Base-by-base conservation (phyloP, 495 filamentous ascomycete species). In the Jackrogersella minutella region DNA sequence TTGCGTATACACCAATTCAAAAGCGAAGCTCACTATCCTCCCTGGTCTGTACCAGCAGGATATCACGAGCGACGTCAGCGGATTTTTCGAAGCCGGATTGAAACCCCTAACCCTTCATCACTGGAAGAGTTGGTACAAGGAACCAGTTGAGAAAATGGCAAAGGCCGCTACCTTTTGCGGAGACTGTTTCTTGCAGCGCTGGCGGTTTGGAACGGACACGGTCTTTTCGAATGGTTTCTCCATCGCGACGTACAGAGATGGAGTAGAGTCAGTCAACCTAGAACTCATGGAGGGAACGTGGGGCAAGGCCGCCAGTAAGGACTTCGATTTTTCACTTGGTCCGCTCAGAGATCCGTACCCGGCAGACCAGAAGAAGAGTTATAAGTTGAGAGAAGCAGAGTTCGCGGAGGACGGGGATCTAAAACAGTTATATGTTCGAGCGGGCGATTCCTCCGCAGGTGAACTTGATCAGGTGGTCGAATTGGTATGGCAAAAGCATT, bases 11-110 rank as follows among this genome's bases (percentile, higher is more conserved):
- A 65, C 77, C 5, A 81, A 84, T 64, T 84, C 82, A 3, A 78
- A 82, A 17, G 84, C 85, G 5, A 78, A 79, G 39, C 79, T 91
- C 17, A 86, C 85, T 5, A 73, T 85, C 33, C 80, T 88, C 69
- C 81, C 79, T 5, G 86, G 84, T 3, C 80, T 91, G 21, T 82
- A 84, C 73, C 87, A 89, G 78, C 84, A 88, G 73, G 87, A 91
- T 66, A 77, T 90, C 66, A 77, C 74, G 37, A 82, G 82, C 14
- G 87, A 89, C 31, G 76, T 83, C 2, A 84, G 86, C 14, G 87
- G 88, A 46, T 81, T 89, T 24, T 90, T 84, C 68, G 88, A 91
- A 72, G 83, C 82, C 21, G 87, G 86, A 13, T 77, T 79, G 51
- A 77, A 75, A 64, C 82, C 85, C 1, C 72, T 88, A 24, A 86